Percentiles rank a stretch among this genome's conserved stretches.
Conservation (phyloP, 768 basidiomycete genomes). For the Tylopilus cervinicoccineus region DNA sequence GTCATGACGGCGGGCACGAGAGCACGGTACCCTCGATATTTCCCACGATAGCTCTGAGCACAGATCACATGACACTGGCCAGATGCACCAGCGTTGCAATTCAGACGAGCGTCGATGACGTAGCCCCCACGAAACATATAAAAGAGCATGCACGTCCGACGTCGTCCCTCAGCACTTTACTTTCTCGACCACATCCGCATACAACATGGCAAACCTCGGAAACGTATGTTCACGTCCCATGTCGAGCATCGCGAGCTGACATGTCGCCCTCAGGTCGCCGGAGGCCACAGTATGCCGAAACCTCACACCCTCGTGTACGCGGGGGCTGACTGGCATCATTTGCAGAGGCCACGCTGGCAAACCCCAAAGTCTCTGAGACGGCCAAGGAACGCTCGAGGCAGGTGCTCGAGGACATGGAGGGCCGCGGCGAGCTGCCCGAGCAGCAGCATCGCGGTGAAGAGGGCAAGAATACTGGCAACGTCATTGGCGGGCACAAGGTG, state of each 20-base stretch:
- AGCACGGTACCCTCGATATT: not conserved
- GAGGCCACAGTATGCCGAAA: conserved; percentile 1
- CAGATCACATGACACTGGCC: conserved; percentile 9
- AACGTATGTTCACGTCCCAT: conserved; percentile 10
- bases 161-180: not conserved
- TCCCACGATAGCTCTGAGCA: conserved; percentile 17
- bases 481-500: conserved; percentile 23
- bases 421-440: conserved; percentile 12
- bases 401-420: conserved; percentile 22
- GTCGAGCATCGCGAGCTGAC: not conserved
- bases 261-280: conserved; percentile 4
- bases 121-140: conserved; percentile 11
- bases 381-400: conserved; percentile 23
- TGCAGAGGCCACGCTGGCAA: conserved; percentile 23
- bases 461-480: conserved; percentile 14
- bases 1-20: not conserved
- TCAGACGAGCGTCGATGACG: conserved; percentile 5
- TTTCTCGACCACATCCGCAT: not conserved
- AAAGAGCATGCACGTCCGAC: not conserved
- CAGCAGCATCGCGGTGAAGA: conserved; percentile 3
- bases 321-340: not conserved
- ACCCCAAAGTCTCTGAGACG: conserved; percentile 22
- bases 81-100: not conserved
- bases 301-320: not conserved
- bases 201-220: conserved; percentile 15